Conservation (phyloP, 2,329 filamentous ascomycete genomes). For the Fusarium equiseti region DNA sequence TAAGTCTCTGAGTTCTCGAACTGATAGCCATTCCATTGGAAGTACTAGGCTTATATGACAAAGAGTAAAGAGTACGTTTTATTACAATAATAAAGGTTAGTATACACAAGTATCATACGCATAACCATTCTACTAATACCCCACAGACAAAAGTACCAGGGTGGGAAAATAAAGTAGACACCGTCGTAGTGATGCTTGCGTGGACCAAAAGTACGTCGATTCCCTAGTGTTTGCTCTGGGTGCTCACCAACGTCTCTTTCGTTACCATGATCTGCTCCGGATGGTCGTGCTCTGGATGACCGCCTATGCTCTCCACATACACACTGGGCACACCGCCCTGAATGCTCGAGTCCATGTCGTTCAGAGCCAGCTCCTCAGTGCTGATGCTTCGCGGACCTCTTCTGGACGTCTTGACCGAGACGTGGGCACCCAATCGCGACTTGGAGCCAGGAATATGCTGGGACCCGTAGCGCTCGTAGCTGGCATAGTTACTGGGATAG, state of each 20-base stretch:
- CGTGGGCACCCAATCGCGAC: too few species aligned
- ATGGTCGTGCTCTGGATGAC: not conserved
- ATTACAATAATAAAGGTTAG: too few species aligned
- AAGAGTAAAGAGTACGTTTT: too few species aligned
- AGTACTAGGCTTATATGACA: too few species aligned
- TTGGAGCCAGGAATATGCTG: too few species aligned
- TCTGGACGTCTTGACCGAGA: too few species aligned
- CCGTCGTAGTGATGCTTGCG: not conserved
- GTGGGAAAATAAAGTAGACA: not conserved
- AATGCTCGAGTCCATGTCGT: conserved; percentile 20
- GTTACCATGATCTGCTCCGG: not conserved
- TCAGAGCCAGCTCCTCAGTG: conserved; percentile 39
- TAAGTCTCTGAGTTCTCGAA: too few species aligned
- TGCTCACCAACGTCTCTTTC: not conserved
- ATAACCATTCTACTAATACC: not conserved
- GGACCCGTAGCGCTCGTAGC: too few species aligned
- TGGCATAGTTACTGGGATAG: too few species aligned
- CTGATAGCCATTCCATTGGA: too few species aligned
- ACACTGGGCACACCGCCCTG: not conserved
- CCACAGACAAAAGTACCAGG: too few species aligned
- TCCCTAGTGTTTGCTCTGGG: not conserved
- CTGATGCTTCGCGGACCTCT: too few species aligned
- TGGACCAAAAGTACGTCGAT: not conserved
- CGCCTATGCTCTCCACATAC: not conserved
- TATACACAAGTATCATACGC: not conserved